Base-by-base conservation (phyloP, 2,329 filamentous ascomycete genomes). In the Elsinoe australis region DNA sequence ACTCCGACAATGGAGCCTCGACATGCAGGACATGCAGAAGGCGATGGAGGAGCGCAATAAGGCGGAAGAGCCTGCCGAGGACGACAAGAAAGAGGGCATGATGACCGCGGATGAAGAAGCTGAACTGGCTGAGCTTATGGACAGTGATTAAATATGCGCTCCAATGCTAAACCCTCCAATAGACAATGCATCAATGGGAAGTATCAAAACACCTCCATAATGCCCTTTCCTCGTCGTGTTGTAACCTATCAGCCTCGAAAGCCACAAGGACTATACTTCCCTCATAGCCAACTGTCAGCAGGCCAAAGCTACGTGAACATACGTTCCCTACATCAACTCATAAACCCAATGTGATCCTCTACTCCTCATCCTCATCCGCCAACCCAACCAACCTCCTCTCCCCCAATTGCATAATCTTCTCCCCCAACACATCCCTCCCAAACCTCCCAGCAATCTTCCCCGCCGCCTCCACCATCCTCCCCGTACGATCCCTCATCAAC, bases 101-200 rank as follows among this genome's bases (percentile, higher is more conserved):
- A 69, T 95, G 66, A 95, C 88, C 4, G 83, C 79, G 9, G 90
- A 96, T 57, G 92, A 98, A 64, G 90, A 96, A 65, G 83, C 85
- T 3, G 92, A 96, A 65, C 71, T 98, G 54, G 89, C 87, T 10
- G 92, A 89, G 54, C 68, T 98, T 62, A 86, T 98, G 86, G 87
- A 82, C 49, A 49, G 49, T 39, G 52, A 54, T 39, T 51, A 26
- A 29, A 18, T 18, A 18, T 41, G 8, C 6, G 5, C 10, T 17
- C 7, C 26, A n/a, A 42, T 5, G n/a, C 33, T 17, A 19, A 17
- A 14, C 19, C 5, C 33, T 36, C n/a, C 10, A 12, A 9, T 19
- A 29, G 6, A 6, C n/a, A 6, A 29, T 29, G 26, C 26, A 29
- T 29, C 26, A n/a, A n/a, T n/a, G n/a, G n/a, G n/a, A n/a, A n/a